Evolutionary conservation across 805 yeast species (phyloP).

Genomic region (Candida pini): DNA sequence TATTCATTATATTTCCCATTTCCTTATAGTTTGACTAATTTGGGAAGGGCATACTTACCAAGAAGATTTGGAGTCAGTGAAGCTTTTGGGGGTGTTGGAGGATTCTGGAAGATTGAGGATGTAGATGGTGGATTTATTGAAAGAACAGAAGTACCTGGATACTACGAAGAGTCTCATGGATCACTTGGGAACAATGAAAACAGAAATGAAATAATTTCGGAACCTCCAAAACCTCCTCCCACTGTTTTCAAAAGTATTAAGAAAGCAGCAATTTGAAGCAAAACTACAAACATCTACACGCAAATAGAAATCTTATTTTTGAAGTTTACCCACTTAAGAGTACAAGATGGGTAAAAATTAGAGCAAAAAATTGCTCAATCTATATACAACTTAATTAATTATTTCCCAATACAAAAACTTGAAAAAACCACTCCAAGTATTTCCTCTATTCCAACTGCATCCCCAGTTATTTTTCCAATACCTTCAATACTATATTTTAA

Average conservation of each 20-base stretch:
- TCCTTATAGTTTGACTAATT: slow-evolving; percentile 20
- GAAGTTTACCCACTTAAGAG: no score
- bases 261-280: no score
- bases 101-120: slow-evolving; percentile 33
- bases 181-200: neutral
- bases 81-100: slow-evolving; percentile 25
- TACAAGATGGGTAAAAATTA: neutral
- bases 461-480: slow-evolving; percentile 89
- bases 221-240: neutral
- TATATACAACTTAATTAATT: slow-evolving; percentile 2
- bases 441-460: slow-evolving; percentile 83
- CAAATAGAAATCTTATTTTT: no score
- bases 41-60: slow-evolving; percentile 41
- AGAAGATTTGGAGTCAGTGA: slow-evolving; percentile 29
- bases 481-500: slow-evolving; percentile 73
- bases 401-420: slow-evolving; percentile 91
- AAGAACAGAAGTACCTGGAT: slow-evolving; percentile 19
- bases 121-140: slow-evolving; percentile 24
- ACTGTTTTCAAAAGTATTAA: no score
- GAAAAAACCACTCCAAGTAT: slow-evolving; percentile 87
- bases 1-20: slow-evolving; percentile 40
- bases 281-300: no score
- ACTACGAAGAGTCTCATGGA: slow-evolving; percentile 4
- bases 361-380: neutral
- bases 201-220: no score